Evolutionary conservation across 2,329 filamentous ascomycete genomes (phyloP), one percentile per base, ranked within the genome.

Genomic region (Hymenotorrendiella dingleyae): DNA sequence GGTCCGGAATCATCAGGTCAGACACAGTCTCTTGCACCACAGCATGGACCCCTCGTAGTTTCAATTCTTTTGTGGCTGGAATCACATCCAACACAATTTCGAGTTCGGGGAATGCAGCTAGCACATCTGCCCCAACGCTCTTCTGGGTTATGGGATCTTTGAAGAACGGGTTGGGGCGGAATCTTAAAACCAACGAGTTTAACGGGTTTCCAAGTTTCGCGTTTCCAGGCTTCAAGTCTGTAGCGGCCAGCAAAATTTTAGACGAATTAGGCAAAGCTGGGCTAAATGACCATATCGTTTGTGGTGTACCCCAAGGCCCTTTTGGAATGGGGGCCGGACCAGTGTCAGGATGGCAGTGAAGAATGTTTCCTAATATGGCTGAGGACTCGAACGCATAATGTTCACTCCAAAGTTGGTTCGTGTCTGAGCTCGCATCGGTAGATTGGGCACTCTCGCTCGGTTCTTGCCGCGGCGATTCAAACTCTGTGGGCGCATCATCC

Each of bases 1-100:
- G 52, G 21, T 59, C 49, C 9, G 61, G 61, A 9, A 62, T 44
- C 57, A 62, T 58, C 3, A 62, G 44, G 45, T 61, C 57, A 3
- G 49, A 48, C 7, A 38, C 49, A 9, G 36, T 33, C 5, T 52
- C 44, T 12, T 53, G 42, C 4, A 55, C 32, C 3, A 60, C 35
- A 20, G 60, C 61, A 19, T 42, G 29, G 6, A 61, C 39, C 11
- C 42, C 26, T 26, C 45, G 32, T 4, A 60, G 34, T 9, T 38
- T 40, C 9, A 54, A 20, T 19, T 46, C 30, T 22, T 48, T 46
- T 1, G 37, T 44, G 12, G 14, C 28, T 7, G 20, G 6, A 10
- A 24, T 8, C 10, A 55, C 48, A 6, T 40, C 21, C 28, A 62
- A 54, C 4, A 30, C 32, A 39, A 63, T 59, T 42, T 62, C 59